Evolutionary conservation across 371 early-diverging fungal species (phyloP).

Genomic region (Lichtheimia corymbifera): DNA sequence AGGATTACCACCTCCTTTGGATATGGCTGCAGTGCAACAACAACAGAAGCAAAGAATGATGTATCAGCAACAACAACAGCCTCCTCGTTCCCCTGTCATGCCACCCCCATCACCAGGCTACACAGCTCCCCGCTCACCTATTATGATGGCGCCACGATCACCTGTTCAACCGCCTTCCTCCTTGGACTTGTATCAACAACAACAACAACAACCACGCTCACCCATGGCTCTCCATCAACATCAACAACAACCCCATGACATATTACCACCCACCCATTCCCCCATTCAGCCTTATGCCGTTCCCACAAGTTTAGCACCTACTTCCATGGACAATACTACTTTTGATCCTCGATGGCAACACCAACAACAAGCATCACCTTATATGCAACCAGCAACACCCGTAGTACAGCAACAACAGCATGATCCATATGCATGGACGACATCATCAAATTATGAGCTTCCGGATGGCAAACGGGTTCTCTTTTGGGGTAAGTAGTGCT

Average conservation of each 20-base stretch:
- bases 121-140: constrained; percentile 6
- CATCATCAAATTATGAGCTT: constrained; percentile 12
- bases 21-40: too few relatives aligned
- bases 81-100: constrained; percentile 8
- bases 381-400: not conserved
- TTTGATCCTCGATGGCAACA: not conserved
- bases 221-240: constrained; percentile 1
- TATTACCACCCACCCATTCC: not conserved
- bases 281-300: constrained; percentile 5
- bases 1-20: constrained; percentile 3
- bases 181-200: constrained; percentile 1
- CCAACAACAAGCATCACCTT: not conserved
- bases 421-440: not conserved
- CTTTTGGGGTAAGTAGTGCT: constrained; percentile 38
- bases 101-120: constrained; percentile 5
- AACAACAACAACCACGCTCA: constrained; percentile 7
- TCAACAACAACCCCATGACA: constrained; percentile 13
- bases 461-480: constrained; percentile 37
- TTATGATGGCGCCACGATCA: constrained; percentile 3
- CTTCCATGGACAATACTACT: too few relatives aligned
- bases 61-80: constrained; percentile 11
- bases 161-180: constrained; percentile 21
- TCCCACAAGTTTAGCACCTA: too few relatives aligned
- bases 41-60: too few relatives aligned
- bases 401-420: not conserved